Conservation (phyloP, 768 basidiomycete species). For the Austroboletus festivus region DNA sequence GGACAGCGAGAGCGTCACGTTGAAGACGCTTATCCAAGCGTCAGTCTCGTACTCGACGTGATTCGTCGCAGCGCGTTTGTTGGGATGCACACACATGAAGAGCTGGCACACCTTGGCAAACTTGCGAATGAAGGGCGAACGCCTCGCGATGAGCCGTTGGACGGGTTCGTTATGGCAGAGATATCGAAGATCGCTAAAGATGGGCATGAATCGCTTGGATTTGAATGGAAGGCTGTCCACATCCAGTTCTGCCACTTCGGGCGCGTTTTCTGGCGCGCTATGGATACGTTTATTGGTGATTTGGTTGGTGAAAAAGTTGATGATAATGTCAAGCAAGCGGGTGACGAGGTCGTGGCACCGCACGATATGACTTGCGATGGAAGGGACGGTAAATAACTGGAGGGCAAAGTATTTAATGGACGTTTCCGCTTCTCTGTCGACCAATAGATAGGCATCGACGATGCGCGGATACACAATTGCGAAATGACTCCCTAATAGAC, state of each 20-base stretch:
- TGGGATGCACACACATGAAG: slow-evolving; percentile 93
- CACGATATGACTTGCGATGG: slow-evolving; percentile 77
- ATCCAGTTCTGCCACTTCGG: slow-evolving; percentile 47
- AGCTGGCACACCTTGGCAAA: slow-evolving; percentile 79
- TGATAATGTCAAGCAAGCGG: slow-evolving; percentile 78
- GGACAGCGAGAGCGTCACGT: slow-evolving; percentile 86
- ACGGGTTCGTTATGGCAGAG: slow-evolving; percentile 79
- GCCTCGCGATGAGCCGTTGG: slow-evolving; percentile 70
- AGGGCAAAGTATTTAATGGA: slow-evolving; percentile 92
- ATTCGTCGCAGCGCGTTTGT: slow-evolving; percentile 72
- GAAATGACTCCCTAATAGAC: slow-evolving; percentile 67
- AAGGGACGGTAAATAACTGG: slow-evolving; percentile 90
- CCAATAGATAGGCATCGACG: slow-evolving; percentile 87
- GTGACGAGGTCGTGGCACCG: slow-evolving; percentile 69
- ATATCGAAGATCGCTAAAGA: slow-evolving; percentile 88
- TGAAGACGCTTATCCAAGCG: slow-evolving; percentile 95
- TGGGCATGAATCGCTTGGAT: slow-evolving; percentile 93
- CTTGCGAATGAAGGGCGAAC: slow-evolving; percentile 62
- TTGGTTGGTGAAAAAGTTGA: slow-evolving; percentile 91
- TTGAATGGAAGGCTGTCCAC: slow-evolving; percentile 87
- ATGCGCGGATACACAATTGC: slow-evolving; percentile 82
- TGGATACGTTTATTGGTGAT: slow-evolving; percentile 69
- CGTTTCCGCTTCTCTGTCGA: slow-evolving; percentile 92
- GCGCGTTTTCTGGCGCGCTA: slow-evolving; percentile 17
- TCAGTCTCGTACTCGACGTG: slow-evolving; percentile 98